A percentile compares a stretch with the other conserved stretches of the same genome.
Evolutionary conservation across 2,329 filamentous ascomycete genomes (phyloP).

Genomic region (Microdochium paspali): DNA sequence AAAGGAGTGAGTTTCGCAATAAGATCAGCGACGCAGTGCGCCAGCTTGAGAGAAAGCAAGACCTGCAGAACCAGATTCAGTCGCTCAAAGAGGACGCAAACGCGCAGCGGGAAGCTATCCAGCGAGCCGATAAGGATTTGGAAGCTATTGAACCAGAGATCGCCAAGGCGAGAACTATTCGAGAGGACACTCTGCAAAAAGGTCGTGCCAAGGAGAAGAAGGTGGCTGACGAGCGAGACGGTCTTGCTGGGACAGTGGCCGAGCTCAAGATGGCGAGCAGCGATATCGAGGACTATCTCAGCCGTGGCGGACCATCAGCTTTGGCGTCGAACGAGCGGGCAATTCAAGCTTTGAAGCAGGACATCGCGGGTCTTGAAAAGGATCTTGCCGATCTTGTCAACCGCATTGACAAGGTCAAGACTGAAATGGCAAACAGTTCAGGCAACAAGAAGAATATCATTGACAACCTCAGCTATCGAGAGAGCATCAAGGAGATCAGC

Average conservation of each 20-base stretch:
- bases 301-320: conserved; percentile 63
- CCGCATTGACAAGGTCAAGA: conserved; percentile 67
- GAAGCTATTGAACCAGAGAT: conserved; percentile 68
- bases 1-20: conserved; percentile 65
- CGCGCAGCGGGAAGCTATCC: conserved; percentile 62
- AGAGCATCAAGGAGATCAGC: conserved; percentile 60
- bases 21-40: conserved; percentile 62
- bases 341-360: conserved; percentile 56
- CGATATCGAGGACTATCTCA: conserved; percentile 72
- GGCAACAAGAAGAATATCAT: conserved; percentile 77
- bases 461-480: conserved; percentile 82
- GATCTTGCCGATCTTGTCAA: conserved; percentile 59
- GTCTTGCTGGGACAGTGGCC: conserved; percentile 63
- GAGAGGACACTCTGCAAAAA: conserved; percentile 66
- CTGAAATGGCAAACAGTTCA: conserved; percentile 70
- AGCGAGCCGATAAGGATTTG: conserved; percentile 62
- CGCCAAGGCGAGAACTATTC: conserved; percentile 62
- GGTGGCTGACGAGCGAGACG: conserved; percentile 61
- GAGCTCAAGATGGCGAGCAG: conserved; percentile 67
- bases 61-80: conserved; percentile 61
- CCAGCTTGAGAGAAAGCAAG: conserved; percentile 73
- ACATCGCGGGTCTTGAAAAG: conserved; percentile 54
- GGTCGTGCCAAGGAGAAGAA: conserved; percentile 65
- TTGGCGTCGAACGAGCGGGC: conserved; percentile 61
- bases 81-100: conserved; percentile 59